Evolutionary conservation across 2,329 filamentous ascomycete genomes (phyloP), one percentile per base, ranked within the genome.

Genomic region (Monilinia vaccinii-corymbosi): DNA sequence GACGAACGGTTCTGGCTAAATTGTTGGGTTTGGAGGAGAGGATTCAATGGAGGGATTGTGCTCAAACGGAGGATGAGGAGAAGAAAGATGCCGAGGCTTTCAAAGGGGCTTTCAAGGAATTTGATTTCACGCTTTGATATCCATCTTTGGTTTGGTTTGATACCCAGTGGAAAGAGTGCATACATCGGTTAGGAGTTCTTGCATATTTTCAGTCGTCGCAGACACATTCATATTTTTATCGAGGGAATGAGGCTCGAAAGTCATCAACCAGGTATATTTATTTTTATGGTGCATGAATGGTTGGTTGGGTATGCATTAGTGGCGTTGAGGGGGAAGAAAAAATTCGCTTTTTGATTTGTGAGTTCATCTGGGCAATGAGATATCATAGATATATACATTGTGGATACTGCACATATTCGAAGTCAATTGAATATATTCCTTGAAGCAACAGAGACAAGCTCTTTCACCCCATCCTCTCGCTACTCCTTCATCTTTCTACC

Each of bases 1-100:
- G 89, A 4, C 81, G 95, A 45, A 84, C 85, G 48, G 94, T 97
- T 4, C 77, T 97, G 72, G 93, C 91, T 1, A 97, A 96, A 75
- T 77, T 99, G 56, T 78, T 99, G 55, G 83, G 85, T 3, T 75
- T 97, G 49, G 90, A 97, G 72, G 77, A 83, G 48, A 80, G 94
- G n/a, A 76, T 87, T 56, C 79, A 90, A 66, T 99, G 94, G 94
- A 86, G 85, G 72, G 88, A 96, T 67, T 93, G 90, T 66, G 81
- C 79, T 36, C 92, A 97, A 75, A 82, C 82, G 0, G 78, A 86
- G 60, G 83, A 83, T 13, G 91, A 96, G 66, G 94, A 97, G 76
- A 85, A 81, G 58, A 78, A 79, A 48, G 92, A 97, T 72, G 89
- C 87, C 2, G 82, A 84, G 58, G 82, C 81, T 11, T 95, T 97